These are phyloP conservation scores for Osmozyma mogii DNA, from an alignment of 805 yeast genomes.

Conservation along the genomic window DNA sequence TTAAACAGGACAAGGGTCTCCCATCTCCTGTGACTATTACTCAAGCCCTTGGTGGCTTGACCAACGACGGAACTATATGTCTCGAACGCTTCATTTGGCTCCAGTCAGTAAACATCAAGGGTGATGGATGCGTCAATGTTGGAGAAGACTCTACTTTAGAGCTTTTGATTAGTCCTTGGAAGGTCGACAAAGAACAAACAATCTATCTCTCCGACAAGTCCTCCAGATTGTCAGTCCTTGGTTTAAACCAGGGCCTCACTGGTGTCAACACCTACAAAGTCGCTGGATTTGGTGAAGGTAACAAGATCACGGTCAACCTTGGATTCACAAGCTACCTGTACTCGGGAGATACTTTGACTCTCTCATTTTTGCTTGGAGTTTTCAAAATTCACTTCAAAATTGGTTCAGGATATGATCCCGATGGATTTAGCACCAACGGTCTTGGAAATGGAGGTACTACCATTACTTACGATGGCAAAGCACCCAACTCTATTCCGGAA, in stretches of 20 bases:
- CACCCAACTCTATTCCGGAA: no score
- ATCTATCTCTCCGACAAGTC: conserved; percentile 1
- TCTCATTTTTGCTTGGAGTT: background rate
- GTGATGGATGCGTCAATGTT: conserved; percentile 1
- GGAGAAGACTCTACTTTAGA: conserved; percentile 1
- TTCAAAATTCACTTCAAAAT: conserved; percentile 1
- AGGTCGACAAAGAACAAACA: background rate
- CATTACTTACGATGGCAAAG: no score
- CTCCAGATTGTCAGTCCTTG: conserved; percentile 1
- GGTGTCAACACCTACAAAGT: conserved; percentile 3
- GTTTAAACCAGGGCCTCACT: background rate
- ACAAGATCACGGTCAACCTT: conserved; percentile 3
- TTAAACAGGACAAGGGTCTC: conserved; percentile 1
- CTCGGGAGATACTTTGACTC: conserved; percentile 1
- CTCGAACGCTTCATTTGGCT: background rate
- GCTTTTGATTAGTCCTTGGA: background rate
- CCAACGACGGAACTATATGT: background rate
- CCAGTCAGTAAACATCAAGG: background rate
- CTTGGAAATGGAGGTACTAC: background rate
- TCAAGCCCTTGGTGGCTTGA: background rate
- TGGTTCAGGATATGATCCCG: conserved; percentile 1
- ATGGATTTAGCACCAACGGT: background rate
- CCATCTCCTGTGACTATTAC: conserved; percentile 1
- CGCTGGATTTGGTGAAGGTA: conserved; percentile 8
- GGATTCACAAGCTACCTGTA: conserved; percentile 4